Percentiles rank a stretch among this genome's conserved stretches.
Conservation (phyloP, 2,329 filamentous ascomycete species). For the Phialemonium atrogriseum region DNA sequence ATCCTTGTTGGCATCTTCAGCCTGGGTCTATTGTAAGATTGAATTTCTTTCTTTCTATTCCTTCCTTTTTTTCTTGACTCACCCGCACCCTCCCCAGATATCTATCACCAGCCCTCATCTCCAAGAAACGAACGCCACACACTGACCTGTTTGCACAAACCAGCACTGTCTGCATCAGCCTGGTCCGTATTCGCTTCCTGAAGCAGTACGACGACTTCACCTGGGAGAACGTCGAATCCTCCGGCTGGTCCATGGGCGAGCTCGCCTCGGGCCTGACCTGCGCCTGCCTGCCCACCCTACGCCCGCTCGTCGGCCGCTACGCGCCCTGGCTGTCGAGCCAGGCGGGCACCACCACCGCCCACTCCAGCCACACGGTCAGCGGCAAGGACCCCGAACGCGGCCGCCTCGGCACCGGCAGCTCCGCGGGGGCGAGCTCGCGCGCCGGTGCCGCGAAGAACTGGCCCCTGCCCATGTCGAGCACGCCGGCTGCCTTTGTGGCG, state of each 20-base stretch:
- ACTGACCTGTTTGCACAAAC: slow-evolving; percentile 17
- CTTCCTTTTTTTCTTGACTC: slow-evolving; percentile 29
- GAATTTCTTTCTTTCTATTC: too few relatives aligned
- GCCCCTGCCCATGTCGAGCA: too few relatives aligned
- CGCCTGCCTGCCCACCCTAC: slow-evolving; percentile 21
- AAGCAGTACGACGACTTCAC: slow-evolving; percentile 20
- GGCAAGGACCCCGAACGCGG: slow-evolving; percentile 10
- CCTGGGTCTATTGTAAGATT: slow-evolving; percentile 20
- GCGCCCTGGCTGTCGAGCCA: slow-evolving; percentile 8
- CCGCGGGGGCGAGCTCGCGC: background rate
- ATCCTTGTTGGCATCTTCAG: slow-evolving; percentile 18
- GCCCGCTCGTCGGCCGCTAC: slow-evolving; percentile 9
- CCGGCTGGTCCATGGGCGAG: slow-evolving; percentile 23
- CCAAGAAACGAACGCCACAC: background rate
- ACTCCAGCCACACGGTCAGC: slow-evolving; percentile 3
- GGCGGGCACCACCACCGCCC: too few relatives aligned
- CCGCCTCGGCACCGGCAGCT: slow-evolving; percentile 4
- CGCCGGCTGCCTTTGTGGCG: too few relatives aligned
- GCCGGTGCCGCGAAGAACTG: background rate
- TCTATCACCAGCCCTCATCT: too few relatives aligned
- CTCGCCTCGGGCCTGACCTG: slow-evolving; percentile 21
- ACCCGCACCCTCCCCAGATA: background rate
- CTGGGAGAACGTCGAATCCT: slow-evolving; percentile 22
- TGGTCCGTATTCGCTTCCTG: slow-evolving; percentile 24
- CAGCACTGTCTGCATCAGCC: slow-evolving; percentile 23